phyloP scores from a whole-genome alignment of 1,284 basidiomycete genomes.

The Neotropicomus parvogracilis region DNA sequence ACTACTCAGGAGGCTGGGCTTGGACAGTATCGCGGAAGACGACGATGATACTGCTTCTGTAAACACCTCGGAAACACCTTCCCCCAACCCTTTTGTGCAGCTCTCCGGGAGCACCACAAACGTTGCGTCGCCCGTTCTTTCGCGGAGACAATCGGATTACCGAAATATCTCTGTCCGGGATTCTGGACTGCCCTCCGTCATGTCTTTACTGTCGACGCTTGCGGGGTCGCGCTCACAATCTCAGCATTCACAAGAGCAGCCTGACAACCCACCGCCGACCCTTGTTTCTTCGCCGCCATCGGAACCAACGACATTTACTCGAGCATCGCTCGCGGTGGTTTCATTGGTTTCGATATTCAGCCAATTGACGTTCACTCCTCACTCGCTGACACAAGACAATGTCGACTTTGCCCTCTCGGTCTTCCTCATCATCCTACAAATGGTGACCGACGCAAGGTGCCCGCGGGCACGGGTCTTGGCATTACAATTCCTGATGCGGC shows the following conservation, averaged over 20 bases:
- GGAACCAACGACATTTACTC: constrained; percentile 35
- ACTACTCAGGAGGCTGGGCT: constrained; percentile 40
- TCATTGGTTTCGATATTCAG: constrained; percentile 66
- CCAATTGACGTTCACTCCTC: constrained; percentile 66
- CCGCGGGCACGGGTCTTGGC: constrained; percentile 66
- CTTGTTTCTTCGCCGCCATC: constrained; percentile 22
- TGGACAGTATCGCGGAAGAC: constrained; percentile 37
- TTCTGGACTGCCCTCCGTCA: constrained; percentile 52
- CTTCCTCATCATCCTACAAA: constrained; percentile 47
- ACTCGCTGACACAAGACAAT: constrained; percentile 44
- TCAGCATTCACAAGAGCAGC: constrained; percentile 36
- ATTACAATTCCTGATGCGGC: constrained; percentile 85
- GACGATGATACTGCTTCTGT: constrained; percentile 41
- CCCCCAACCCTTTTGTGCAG: constrained; percentile 29
- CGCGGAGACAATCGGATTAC: constrained; percentile 55
- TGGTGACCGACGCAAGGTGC: constrained; percentile 48
- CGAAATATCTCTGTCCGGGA: constrained; percentile 33
- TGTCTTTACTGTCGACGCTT: constrained; percentile 60
- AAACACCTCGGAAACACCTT: constrained; percentile 37
- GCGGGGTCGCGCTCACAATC: constrained; percentile 60
- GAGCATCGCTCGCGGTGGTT: constrained; percentile 56
- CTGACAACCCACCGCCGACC: constrained; percentile 30
- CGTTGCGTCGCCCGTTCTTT: constrained; percentile 48
- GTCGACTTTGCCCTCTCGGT: constrained; percentile 50
- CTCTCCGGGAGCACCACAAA: constrained; percentile 35